Evolutionary conservation across 345 rosid species (phyloP), one percentile per base, ranked within the genome.

Genomic region (Bruguiera sexangula): DNA sequence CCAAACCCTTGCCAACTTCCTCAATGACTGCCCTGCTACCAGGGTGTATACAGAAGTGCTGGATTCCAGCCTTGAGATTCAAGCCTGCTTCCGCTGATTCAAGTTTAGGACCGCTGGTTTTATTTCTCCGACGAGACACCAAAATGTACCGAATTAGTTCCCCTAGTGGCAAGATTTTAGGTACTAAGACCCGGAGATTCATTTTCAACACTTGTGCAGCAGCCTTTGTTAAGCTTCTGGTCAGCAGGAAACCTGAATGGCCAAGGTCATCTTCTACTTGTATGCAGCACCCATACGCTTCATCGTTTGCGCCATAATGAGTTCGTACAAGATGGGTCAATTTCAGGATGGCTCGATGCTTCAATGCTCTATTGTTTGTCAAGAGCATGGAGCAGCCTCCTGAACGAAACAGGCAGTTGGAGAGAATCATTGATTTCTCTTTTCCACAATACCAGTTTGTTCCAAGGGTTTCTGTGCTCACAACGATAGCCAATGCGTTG

Each of bases 321-420:
- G 85, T 77, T 2, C 96, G 75, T 1, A 83, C 90, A 6, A 68
- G 70, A 39, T 73, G 77, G 24, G 71, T 78, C 3, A 89, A 76
- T 76, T 83, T 87, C 84, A 86, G 67, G 64, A 86, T 46, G 20
- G 90, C 85, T 70, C 60, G 29, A 60, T 70, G 71, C 76, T 84
- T 85, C 27, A 84, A 53, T 31, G 80, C 60, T 24, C 74, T 46
- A 22, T 76, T 75, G 84, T 91, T 89, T 8, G 96, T 89, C 62
- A 91, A 55, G 24, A 91, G 79, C 76, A 91, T 80, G 3, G 97
- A 85, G 65, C 93, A 84, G 32, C 97, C 96, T 52, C 97, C 96
- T 0, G 83, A 75, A 1, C 96, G 82, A 63, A 91, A 91, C 39
- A 91, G 79, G 67, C 89, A 85, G 60, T 91, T 89, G 1, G 96